These are phyloP conservation scores for Leccinellum luteum DNA, from an alignment of 768 basidiomycete genomes.

Conservation along the genomic window DNA sequence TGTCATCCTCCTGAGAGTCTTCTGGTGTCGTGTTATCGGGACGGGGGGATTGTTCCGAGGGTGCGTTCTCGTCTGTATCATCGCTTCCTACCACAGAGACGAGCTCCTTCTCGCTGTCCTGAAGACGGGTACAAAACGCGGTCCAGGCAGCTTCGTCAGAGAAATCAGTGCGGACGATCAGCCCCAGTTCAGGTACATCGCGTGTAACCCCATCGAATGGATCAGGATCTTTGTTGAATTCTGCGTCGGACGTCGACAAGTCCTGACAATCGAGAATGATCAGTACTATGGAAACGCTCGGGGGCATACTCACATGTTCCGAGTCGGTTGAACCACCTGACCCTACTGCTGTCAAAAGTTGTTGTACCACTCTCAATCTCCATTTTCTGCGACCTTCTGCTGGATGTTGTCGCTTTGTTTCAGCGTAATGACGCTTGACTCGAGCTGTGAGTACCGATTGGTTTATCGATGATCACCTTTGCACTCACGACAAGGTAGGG, in stretches of 20 bases:
- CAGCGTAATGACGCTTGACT: constrained; percentile 43
- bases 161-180: constrained; percentile 74
- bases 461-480: not conserved
- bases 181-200: constrained; percentile 50
- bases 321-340: constrained; percentile 16
- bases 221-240: constrained; percentile 45
- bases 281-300: not conserved
- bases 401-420: constrained; percentile 44
- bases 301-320: not conserved
- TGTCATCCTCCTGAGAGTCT: constrained; percentile 12
- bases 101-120: constrained; percentile 58
- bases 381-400: constrained; percentile 56
- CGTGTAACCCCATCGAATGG: constrained; percentile 47
- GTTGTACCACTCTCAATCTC: constrained; percentile 50
- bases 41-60: constrained; percentile 13
- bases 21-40: constrained; percentile 18
- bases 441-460: constrained; percentile 5
- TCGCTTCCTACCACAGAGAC: constrained; percentile 17
- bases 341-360: constrained; percentile 40
- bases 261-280: constrained; percentile 14
- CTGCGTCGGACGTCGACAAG: constrained; percentile 16
- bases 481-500: constrained; percentile 22
- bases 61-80: constrained; percentile 23
- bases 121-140: constrained; percentile 48
- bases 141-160: constrained; percentile 66